phyloP scores from a whole-genome alignment of 805 yeast species.

The Wickerhamiella qilinensis region DNA sequence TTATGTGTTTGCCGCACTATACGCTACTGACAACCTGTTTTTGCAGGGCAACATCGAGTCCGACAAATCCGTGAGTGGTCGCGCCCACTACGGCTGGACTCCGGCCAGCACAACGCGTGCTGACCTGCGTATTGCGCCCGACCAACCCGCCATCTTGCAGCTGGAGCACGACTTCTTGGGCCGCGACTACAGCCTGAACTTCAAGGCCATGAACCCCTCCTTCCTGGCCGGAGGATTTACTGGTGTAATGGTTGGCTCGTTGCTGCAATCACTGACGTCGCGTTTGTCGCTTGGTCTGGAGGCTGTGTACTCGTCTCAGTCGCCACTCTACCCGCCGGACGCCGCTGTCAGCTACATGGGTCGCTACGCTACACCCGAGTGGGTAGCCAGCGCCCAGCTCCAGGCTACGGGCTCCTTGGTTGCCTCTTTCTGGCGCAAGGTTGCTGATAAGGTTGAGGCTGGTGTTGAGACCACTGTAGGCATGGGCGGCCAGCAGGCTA shows the following conservation, averaged over 20 bases:
- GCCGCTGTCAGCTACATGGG: conserved; percentile 80
- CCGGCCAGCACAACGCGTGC: conserved; percentile 62
- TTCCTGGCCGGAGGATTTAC: conserved; percentile 57
- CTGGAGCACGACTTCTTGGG: conserved; percentile 93
- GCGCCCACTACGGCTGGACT: conserved; percentile 85
- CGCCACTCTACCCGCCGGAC: conserved; percentile 70
- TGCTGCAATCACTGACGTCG: conserved; percentile 77
- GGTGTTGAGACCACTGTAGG: conserved; percentile 21
- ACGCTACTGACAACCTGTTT: conserved; percentile 70
- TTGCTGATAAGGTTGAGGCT: conserved; percentile 74
- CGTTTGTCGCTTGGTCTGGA: conserved; percentile 80
- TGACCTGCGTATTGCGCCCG: conserved; percentile 72
- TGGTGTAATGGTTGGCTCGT: conserved; percentile 85
- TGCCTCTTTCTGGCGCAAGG: conserved; percentile 88
- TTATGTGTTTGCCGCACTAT: conserved; percentile 79
- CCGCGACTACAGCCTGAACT: conserved; percentile 69
- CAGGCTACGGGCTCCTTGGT: conserved; percentile 83
- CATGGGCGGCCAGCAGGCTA: conserved; percentile 33
- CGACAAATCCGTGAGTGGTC: conserved; percentile 70
- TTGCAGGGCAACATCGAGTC: conserved; percentile 87
- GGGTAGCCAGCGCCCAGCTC: conserved; percentile 88
- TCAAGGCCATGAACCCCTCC: conserved; percentile 84
- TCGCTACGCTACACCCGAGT: conserved; percentile 73
- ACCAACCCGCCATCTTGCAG: conserved; percentile 88
- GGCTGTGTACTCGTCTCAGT: conserved; percentile 57